Evolutionary conservation across 148 eudicot species (phyloP), one percentile per base, ranked within the genome.

Genomic region (Amaranthus palmeri): DNA sequence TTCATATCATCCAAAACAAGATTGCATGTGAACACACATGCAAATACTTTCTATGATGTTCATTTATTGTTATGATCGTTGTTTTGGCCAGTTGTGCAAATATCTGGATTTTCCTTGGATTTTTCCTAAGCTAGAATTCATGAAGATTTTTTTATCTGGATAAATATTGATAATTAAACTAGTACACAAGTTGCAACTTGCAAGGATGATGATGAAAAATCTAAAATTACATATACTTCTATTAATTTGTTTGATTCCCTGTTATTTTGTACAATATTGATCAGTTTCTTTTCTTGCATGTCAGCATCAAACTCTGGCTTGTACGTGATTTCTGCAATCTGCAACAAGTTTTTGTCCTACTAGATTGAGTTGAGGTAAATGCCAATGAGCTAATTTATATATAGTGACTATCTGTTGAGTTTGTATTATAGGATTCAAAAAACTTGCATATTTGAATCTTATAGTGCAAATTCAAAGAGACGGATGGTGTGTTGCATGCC

Each of bases 341-440:
- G 70, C 72, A 68, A 61, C 73, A 70, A 54, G 66, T 10, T 68
- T 78, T 78, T 78, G 70, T 73, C 81, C 73, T 61, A 63, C 45
- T 67, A 60, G 17, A 36, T 18, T 72, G 42, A 55, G 7, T 57
- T n/a, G 52, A 73, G 77, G 81, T 78, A 73, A 68, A 67, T 53
- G 72, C 68, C 81, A 67, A 68, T 36, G 62, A 78, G 61, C 73
- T 73, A 13, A 59, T 14, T 73, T 25, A 25, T 25, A 1, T 25
- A 25, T 25, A 25, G 36, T 25, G 36, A 25, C 36, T 25, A 25
- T 25, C 36, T 25, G 36, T 2, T 25, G 36, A 25, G 36, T 25
- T 25, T 25, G 36, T 25, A 25, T 25, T 25, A 25, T 25, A 25
- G 36, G 36, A 25, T 25, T 25, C 36, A 25, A 25, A 25, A 25